Percentiles rank a stretch among this genome's conserved stretches.
Evolutionary conservation across 208 protist species (phyloP).

Genomic region (Herpetomonas muscarum): DNA sequence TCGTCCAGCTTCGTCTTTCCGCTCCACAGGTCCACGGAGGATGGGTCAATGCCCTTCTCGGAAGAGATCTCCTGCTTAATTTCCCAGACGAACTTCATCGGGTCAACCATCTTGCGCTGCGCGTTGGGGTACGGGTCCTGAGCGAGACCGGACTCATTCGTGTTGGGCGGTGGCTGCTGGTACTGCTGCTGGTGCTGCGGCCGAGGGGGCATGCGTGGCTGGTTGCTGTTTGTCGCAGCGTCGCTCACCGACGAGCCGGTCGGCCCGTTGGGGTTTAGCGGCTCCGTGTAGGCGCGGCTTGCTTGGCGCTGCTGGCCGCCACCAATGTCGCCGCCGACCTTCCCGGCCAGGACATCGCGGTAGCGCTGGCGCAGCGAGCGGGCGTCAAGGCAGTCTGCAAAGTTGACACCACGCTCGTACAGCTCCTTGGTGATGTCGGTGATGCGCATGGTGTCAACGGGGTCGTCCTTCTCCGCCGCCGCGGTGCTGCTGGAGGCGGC

Average conservation of each 20-base stretch:
- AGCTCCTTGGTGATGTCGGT: conserved; percentile 89
- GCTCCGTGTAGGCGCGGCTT: conserved; percentile 23
- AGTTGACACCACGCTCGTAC: conserved; percentile 84
- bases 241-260: too few relatives aligned
- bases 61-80: conserved; percentile 80
- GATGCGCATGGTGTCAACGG: conserved; percentile 74
- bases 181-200: conserved; percentile 33
- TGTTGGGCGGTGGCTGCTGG: conserved; percentile 45
- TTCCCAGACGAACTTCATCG: conserved; percentile 87
- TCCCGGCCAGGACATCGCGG: conserved; percentile 67
- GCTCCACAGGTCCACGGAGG: conserved; percentile 80
- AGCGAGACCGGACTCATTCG: conserved; percentile 48
- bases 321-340: conserved; percentile 20
- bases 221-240: conserved; percentile 22
- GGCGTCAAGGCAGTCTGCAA: conserved; percentile 87
- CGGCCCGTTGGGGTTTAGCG: conserved; percentile 2
- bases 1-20: conserved; percentile 85
- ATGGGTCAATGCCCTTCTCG: conserved; percentile 82
- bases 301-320: background rate
- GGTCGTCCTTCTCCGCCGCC: conserved; percentile 13
- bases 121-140: conserved; percentile 88
- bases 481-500: background rate
- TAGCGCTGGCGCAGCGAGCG: conserved; percentile 80
- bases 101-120: conserved; percentile 88
- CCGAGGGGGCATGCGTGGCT: conserved; percentile 37